Conservation (phyloP, 2,329 filamentous ascomycete genomes). For the Leptographium procerum region DNA sequence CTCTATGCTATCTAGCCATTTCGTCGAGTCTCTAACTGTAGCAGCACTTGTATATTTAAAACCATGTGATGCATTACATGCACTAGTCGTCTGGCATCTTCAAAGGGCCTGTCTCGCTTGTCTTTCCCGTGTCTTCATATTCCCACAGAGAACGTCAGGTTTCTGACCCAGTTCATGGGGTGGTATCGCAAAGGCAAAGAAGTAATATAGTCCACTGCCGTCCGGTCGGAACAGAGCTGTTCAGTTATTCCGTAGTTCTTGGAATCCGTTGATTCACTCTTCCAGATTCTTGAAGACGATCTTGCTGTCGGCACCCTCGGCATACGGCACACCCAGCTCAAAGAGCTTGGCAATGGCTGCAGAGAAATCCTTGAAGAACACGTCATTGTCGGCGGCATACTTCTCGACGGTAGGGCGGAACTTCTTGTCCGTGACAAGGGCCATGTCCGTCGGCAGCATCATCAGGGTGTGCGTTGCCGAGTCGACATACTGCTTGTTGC, state of each 20-base stretch:
- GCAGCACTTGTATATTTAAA: not conserved
- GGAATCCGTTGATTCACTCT: constrained; percentile 17
- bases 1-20: not conserved
- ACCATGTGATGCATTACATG: too few species aligned
- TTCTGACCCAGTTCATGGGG: not conserved
- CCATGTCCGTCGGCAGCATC: constrained; percentile 94
- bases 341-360: constrained; percentile 72
- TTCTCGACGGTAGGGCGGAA: constrained; percentile 72
- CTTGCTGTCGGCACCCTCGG: constrained; percentile 44
- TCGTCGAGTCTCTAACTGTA: not conserved
- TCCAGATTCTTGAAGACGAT: constrained; percentile 53
- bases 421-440: constrained; percentile 74
- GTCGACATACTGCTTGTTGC: constrained; percentile 84
- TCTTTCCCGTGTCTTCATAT: not conserved
- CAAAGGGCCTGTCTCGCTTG: not conserved
- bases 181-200: not conserved
- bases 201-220: not conserved
- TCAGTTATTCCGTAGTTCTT: not conserved
- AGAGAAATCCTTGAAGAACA: constrained; percentile 89
- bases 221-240: too few species aligned
- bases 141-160: not conserved
- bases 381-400: constrained; percentile 83
- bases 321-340: constrained; percentile 87
- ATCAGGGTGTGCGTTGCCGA: constrained; percentile 78
- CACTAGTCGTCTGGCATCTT: not conserved